Conservation (phyloP, 2,329 filamentous ascomycete species). For the Penicillium janthinellum region DNA sequence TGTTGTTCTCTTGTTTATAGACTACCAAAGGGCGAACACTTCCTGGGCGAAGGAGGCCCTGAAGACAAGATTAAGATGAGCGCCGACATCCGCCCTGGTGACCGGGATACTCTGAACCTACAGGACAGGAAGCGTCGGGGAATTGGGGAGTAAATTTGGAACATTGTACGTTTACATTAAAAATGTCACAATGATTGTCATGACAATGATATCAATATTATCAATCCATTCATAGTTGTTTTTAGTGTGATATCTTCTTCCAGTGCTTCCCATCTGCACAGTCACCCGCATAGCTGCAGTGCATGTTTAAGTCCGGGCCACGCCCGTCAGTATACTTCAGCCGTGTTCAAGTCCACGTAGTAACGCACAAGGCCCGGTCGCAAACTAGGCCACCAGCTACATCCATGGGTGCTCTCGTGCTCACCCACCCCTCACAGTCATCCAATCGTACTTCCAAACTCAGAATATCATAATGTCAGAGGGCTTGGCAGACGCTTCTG, state of each 20-base stretch:
- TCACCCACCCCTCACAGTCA: background rate
- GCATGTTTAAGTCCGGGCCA: background rate
- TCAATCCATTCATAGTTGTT: background rate
- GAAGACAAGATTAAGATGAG: conserved; percentile 37
- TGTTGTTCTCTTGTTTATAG: conserved; percentile 19
- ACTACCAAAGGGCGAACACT: conserved; percentile 40
- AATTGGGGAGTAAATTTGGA: conserved; percentile 13
- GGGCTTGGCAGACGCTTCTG: background rate
- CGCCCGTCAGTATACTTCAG: background rate
- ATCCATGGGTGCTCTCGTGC: background rate
- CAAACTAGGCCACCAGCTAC: background rate
- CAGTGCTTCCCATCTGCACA: conserved; percentile 9
- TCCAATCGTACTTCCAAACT: background rate
- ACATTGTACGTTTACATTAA: background rate
- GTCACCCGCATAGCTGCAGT: background rate
- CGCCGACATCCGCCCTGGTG: conserved; percentile 30
- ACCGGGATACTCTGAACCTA: conserved; percentile 30
- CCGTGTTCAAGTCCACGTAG: no score
- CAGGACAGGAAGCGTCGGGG: conserved; percentile 30
- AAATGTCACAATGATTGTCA: background rate
- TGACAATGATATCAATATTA: background rate
- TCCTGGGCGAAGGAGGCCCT: conserved; percentile 38
- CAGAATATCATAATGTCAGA: background rate
- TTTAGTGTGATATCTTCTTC: background rate
- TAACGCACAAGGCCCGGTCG: background rate